Percentiles rank a stretch among this genome's conserved stretches.
These are phyloP conservation scores for Cutaneotrichosporon sp. DNA, from an alignment of 1,284 basidiomycete species.

Conservation along the genomic window DNA sequence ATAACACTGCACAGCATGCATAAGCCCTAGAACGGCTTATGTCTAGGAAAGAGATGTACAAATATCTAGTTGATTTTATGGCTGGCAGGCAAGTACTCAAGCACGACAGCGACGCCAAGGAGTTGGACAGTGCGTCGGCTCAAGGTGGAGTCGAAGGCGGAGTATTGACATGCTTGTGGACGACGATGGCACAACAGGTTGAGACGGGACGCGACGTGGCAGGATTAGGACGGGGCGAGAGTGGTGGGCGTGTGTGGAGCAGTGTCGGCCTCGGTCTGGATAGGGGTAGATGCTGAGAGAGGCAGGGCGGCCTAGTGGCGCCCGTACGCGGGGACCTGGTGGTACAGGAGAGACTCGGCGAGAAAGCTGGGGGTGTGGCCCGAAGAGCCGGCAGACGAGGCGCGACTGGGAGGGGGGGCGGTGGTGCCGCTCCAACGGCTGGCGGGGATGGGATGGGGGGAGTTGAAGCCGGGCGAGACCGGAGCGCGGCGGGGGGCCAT, in stretches of 20 bases:
- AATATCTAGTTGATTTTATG: neutral
- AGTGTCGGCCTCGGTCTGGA: neutral
- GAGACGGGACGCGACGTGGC: neutral
- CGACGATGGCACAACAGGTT: neutral
- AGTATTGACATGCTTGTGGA: neutral
- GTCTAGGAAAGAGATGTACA: slow-evolving; percentile 1
- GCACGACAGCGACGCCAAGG: neutral
- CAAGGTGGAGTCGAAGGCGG: neutral
- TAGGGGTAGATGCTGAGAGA: neutral
- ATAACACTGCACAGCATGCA: slow-evolving; percentile 4
- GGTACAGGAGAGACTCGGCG: neutral
- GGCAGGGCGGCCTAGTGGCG: neutral
- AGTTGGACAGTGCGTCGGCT: slow-evolving; percentile 1
- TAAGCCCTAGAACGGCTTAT: slow-evolving; percentile 5
- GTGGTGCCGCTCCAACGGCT: neutral
- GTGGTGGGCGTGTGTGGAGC: neutral
- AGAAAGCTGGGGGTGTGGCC: neutral
- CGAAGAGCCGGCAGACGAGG: neutral
- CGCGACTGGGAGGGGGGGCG: neutral
- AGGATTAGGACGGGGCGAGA: neutral
- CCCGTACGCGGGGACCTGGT: neutral
- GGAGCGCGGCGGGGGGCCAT: neutral
- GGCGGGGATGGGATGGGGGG: neutral
- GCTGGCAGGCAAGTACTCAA: neutral
- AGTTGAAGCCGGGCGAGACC: neutral